phyloP scores from a whole-genome alignment of 768 basidiomycete species.

The Boletus vinaceobasis region DNA sequence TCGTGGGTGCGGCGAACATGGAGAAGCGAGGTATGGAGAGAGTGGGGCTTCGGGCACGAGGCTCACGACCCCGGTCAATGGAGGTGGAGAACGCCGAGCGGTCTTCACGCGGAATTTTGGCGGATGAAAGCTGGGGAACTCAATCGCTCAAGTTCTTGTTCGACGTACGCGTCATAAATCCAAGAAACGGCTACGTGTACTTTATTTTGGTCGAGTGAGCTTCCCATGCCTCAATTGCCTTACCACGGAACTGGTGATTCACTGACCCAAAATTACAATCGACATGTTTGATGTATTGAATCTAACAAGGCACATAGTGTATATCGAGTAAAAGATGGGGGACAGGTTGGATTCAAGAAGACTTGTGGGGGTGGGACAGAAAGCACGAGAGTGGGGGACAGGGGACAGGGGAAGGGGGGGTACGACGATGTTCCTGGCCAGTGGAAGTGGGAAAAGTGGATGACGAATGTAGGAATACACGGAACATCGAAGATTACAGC shows the following conservation, averaged over 20 bases:
- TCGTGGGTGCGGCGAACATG: constrained; percentile 33
- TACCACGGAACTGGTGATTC: not conserved
- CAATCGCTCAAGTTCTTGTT: not conserved
- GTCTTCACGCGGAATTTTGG: constrained; percentile 22
- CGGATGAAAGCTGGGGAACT: not conserved
- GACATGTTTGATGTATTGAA: not conserved
- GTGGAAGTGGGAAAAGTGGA: constrained; percentile 37
- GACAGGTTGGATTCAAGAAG: constrained; percentile 1
- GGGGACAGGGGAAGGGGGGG: constrained; percentile 35
- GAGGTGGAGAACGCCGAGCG: constrained; percentile 30
- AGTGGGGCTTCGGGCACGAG: constrained; percentile 21
- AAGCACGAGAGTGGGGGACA: not conserved
- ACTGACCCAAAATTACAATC: not conserved
- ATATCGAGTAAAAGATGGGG: constrained; percentile 3
- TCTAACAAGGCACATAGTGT: constrained; percentile 5
- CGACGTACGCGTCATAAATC: not conserved
- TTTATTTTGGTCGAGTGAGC: not conserved
- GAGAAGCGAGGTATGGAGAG: constrained; percentile 3
- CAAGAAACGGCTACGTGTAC: not conserved
- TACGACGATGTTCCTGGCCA: constrained; percentile 57
- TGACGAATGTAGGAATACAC: constrained; percentile 30
- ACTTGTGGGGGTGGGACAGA: not conserved
- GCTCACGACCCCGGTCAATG: constrained; percentile 23
- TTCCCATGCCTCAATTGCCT: not conserved
- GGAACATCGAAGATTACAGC: constrained; percentile 44